Base-by-base conservation (phyloP, 345 rosid genomes). In the Eucalyptus erythrocorys region DNA sequence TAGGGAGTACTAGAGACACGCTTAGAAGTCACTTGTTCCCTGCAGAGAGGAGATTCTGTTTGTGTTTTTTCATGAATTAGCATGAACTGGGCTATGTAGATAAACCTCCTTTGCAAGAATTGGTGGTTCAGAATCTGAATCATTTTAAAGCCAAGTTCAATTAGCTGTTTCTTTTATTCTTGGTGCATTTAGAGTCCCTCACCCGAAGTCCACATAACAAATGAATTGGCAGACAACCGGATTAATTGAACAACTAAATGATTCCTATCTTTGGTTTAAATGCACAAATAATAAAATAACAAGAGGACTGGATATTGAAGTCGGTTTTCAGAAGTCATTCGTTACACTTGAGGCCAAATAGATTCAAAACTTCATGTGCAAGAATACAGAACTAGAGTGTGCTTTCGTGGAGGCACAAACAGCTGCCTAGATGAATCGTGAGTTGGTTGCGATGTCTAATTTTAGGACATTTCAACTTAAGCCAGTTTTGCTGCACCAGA, bases 51-150 rank as follows among this genome's bases (percentile, higher is more conserved):
- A 90, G 93, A 91, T 30, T 80, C 68, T 49, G 40, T 17, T 51
- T 88, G 89, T 49, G 89, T 84, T 86, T 32, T 45, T 91, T 86
- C 55, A 89, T 84, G 12, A 9, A 55, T 50, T 13, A 55, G 82
- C 86, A 87, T 90, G 84, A 85, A 51, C 61, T 91, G 89, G 89
- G 90, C 82, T 92, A 27, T 91, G 91, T 90, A 88, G 87, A 88
- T 42, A 87, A 90, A 81, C 89, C 89, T 19, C 82, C 47, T 76
- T 37, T 76, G 26, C 82, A 76, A 37, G 82, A 21, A 43, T 21
- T 37, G 47, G 81, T 71, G 81, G 47, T 76, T 76, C 45, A 37
- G 45, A 76, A 76, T 76, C 82, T 76, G 45, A 76, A 76, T 76
- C 82, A 37, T 76, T 76, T n/a, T 64, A 16, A n/a, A 64, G 40